Conservation (phyloP, 2,329 filamentous ascomycete genomes). For the Botrytis tulipae region DNA sequence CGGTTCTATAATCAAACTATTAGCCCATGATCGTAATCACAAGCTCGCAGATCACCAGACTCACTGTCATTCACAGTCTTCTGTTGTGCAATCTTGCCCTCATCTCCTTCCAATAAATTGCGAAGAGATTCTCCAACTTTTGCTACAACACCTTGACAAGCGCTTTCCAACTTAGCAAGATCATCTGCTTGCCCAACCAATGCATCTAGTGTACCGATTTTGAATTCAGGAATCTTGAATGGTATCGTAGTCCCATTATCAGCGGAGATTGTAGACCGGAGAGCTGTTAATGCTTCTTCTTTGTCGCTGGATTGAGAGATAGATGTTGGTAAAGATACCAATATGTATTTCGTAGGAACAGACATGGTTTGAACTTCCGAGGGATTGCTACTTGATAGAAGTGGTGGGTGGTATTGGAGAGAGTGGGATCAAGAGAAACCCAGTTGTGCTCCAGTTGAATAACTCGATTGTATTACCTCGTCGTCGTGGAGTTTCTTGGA, state of each 20-base stretch:
- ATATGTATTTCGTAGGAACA: conserved; percentile 63
- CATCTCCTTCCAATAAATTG: conserved; percentile 38
- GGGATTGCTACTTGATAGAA: not conserved
- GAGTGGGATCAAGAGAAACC: not conserved
- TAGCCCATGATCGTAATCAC: conserved; percentile 12
- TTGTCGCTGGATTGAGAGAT: conserved; percentile 78
- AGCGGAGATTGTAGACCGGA: conserved; percentile 68
- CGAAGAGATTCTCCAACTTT: conserved; percentile 60
- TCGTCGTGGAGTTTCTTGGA: not conserved
- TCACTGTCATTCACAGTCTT: conserved; percentile 79
- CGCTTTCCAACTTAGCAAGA: conserved; percentile 78
- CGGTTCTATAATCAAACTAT: conserved; percentile 61
- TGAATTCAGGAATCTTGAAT: conserved; percentile 89
- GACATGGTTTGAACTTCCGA: conserved; percentile 31
- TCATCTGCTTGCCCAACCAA: conserved; percentile 96
- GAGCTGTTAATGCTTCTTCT: conserved; percentile 75
- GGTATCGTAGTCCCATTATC: conserved; percentile 74
- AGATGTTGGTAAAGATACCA: conserved; percentile 85
- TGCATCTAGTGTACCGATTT: conserved; percentile 93
- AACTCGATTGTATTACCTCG: not conserved
- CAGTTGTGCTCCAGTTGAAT: not conserved
- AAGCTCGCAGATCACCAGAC: conserved; percentile 38
- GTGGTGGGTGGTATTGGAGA: not conserved
- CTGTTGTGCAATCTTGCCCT: conserved; percentile 67
- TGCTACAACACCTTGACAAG: conserved; percentile 76